These are phyloP conservation scores for Fraxinus nigra DNA, from an alignment of 305 asterid species.

Conservation along the genomic window DNA sequence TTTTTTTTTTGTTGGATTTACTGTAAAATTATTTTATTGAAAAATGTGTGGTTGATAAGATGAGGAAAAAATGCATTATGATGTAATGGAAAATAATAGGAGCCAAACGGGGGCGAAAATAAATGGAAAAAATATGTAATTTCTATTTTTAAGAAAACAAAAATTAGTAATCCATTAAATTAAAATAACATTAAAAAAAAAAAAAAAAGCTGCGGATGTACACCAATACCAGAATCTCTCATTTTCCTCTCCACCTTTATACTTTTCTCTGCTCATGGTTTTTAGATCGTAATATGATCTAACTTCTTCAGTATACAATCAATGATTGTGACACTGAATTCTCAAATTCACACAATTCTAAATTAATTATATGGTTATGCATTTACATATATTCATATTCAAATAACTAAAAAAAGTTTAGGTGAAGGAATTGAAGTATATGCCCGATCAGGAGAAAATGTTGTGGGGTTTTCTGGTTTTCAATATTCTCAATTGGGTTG, in stretches of 20 bases:
- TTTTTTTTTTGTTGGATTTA: too few species aligned
- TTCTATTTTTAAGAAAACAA: background rate
- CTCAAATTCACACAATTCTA: background rate
- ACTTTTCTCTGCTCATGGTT: background rate
- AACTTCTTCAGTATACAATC: background rate
- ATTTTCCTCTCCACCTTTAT: background rate
- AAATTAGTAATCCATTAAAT: background rate
- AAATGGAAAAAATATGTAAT: background rate
- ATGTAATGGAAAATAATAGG: too few species aligned
- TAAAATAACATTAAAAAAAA: background rate
- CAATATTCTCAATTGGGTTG: conserved; percentile 17
- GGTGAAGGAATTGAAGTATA: background rate
- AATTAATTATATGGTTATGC: background rate
- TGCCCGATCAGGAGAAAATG: background rate
- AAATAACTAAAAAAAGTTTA: background rate
- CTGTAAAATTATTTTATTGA: too few species aligned
- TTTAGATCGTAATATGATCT: background rate
- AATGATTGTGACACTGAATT: background rate
- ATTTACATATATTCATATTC: background rate
- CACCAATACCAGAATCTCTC: background rate
- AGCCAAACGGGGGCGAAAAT: background rate
- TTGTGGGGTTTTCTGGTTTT: conserved; percentile 13
- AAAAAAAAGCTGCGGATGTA: background rate
- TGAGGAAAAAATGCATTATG: too few species aligned
- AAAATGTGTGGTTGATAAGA: background rate